Evolutionary conservation across 2,329 filamentous ascomycete genomes (phyloP), one percentile per base, ranked within the genome.

Genomic region (Apiospora rasikravindrae): DNA sequence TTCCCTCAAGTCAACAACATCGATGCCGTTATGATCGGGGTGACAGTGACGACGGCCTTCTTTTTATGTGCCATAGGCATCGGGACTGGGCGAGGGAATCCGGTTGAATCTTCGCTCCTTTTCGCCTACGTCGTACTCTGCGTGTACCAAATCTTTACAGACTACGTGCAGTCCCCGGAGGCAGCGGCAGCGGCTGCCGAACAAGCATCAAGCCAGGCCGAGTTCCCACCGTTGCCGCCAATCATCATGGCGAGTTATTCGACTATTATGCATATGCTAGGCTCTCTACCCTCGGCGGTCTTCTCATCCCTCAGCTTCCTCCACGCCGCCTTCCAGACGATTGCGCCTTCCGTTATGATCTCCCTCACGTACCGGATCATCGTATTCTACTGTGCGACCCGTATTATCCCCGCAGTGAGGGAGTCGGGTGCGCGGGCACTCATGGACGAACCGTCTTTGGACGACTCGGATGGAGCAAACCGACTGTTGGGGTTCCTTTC

Each of bases 171-270:
- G 3, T 95, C 93, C 5, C 83, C 88, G 24, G 90, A 88, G n/a
- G 86, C 88, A 40, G 85, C 57, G 1, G 84, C 86, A 2, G 83
- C 86, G 5, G 87, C 87, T 4, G 87, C 87, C 67, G 83, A 84
- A 73, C 81, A 86, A 69, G 83, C 84, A 44, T 81, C 84, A 2
- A 79, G 89, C 19, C 93, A 97, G 73, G 91, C 93, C n/a, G 95
- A 97, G 37, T 96, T 98, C 74, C 96, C 96, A 51, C 96, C 96
- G n/a, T 87, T 99, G 61, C 96, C 96, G 19, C 96, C 96, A 0
- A 95, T 98, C 75, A 96, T 99, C 82, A 98, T 98, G 96, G 96
- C 96, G 6, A 98, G 95, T 8, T 98, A 98, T 83, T 96, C 95
- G 37, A 98, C 96, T 0, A 86, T 98, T 61, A 86, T 98, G 67